Evolutionary conservation across 352 stramenopile genomes (phyloP), one percentile per base, ranked within the genome.

Genomic region (Phytophthora chlamydospora): DNA sequence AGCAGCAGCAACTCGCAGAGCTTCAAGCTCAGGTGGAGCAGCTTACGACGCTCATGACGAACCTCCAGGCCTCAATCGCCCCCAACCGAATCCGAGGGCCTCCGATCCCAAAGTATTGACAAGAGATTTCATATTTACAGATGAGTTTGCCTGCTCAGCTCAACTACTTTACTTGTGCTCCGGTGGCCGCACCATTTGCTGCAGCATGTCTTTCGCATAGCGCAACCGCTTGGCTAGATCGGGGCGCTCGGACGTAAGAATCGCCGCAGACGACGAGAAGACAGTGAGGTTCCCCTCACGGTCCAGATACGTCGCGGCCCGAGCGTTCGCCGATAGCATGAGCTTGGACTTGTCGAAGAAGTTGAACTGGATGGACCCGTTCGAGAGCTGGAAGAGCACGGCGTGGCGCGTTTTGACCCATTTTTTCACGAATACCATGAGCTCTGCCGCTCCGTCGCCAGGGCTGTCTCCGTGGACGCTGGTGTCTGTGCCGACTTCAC

Each of bases 391-490:
- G 69, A 99, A 99, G 4, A 99, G 83, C 68, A 99, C 97, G 2
- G 97, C 97, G 65, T 99, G 96, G 41, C 96, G 96, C 19, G 97
- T 99, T 54, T 97, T 97, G 63, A 99, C 86, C 97, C 96, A 99
- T 71, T 99, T 99, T 67, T 98, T 98, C 39, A 99, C 83, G 64
- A 95, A 99, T 10, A 97, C 79, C 72, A 99, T 87, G 12, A 68
- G 66, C 13, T 71, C 47, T 11, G 21, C 41, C 24, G 27, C 39
- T 17, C 38, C 21, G 24, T 60, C 53, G 24, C 48, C 50, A 21
- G 43, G 42, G 19, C 43, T 42, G 46, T 57, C 57, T 45, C 38
- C 54, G 38, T 45, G 33, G 6, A 35, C 58, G 45, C 49, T 66
- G 1, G 33, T 66, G 40, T 73, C 36, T 6, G 44, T 64, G 21